Percentiles rank a stretch among this genome's conserved stretches.
phyloP scores from a whole-genome alignment of 2,329 filamentous ascomycete species.

The Aspergillus jensenii region DNA sequence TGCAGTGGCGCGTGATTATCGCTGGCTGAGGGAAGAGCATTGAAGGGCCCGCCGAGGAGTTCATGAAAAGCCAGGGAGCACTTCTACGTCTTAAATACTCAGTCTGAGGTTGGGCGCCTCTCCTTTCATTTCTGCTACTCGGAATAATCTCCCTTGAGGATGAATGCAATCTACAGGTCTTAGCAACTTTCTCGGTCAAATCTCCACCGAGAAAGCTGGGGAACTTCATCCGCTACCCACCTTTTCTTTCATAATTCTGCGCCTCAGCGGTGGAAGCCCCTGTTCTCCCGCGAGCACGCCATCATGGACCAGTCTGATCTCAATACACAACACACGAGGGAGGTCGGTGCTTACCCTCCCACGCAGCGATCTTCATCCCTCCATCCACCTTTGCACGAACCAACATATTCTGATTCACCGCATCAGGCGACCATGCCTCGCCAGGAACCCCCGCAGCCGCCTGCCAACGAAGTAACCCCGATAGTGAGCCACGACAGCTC shows the following conservation, averaged over 20 bases:
- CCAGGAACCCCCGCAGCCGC: constrained; percentile 16
- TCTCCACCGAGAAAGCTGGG: constrained; percentile 12
- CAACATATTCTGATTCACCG: constrained; percentile 21
- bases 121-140: neutral
- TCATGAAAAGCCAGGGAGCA: neutral
- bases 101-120: neutral
- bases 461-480: constrained; percentile 32
- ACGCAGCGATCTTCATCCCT: constrained; percentile 24
- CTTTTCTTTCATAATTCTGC: constrained; percentile 5
- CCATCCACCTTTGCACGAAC: constrained; percentile 13
- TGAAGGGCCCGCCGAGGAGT: neutral
- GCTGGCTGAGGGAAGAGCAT: neutral
- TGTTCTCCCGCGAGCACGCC: constrained; percentile 30
- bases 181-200: neutral
- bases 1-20: constrained; percentile 12
- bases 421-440: constrained; percentile 19
- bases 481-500: constrained; percentile 28
- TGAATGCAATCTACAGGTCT: neutral
- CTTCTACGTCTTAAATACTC: neutral
- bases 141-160: neutral
- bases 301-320: constrained; percentile 35
- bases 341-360: constrained; percentile 20
- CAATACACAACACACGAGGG: constrained; percentile 22
- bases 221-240: constrained; percentile 10
- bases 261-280: constrained; percentile 6